Evolutionary conservation across 208 protist genomes (phyloP).

Genomic region (Acanthamoeba healyi): DNA sequence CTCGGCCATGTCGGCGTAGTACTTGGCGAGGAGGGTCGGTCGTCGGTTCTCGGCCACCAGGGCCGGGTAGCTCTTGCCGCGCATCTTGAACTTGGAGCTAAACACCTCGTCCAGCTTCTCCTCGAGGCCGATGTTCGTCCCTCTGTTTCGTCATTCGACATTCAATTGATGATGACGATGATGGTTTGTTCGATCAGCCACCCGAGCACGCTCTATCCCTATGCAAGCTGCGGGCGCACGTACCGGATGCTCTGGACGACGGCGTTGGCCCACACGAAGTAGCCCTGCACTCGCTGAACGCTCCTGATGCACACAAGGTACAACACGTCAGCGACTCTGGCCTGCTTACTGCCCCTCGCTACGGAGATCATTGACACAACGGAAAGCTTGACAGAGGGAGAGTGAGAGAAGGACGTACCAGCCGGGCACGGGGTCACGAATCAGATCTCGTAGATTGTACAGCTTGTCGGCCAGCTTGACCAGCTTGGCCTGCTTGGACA

Average conservation of each 20-base stretch:
- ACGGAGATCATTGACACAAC: too few relatives aligned
- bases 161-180: neutral
- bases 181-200: neutral
- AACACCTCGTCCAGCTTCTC: slow-evolving; percentile 76
- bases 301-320: slow-evolving; percentile 22
- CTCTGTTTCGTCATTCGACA: neutral
- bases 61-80: slow-evolving; percentile 65
- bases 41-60: slow-evolving; percentile 55
- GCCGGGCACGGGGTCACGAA: slow-evolving; percentile 1
- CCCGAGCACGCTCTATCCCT: too few relatives aligned
- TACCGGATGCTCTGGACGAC: slow-evolving; percentile 16
- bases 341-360: too few relatives aligned
- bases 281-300: slow-evolving; percentile 76
- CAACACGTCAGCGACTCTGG: too few relatives aligned
- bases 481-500: slow-evolving; percentile 73
- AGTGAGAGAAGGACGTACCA: slow-evolving; percentile 20
- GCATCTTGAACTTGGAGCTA: slow-evolving; percentile 59
- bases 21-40: slow-evolving; percentile 57
- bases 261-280: slow-evolving; percentile 82
- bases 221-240: too few relatives aligned
- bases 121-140: slow-evolving; percentile 77
- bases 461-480: slow-evolving; percentile 84
- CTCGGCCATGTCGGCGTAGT: slow-evolving; percentile 63
- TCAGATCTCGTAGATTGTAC: slow-evolving; percentile 79
- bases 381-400: neutral